These are phyloP conservation scores for Phyllosticta citrichinensis DNA, from an alignment of 2,329 filamentous ascomycete species.

Conservation along the genomic window DNA sequence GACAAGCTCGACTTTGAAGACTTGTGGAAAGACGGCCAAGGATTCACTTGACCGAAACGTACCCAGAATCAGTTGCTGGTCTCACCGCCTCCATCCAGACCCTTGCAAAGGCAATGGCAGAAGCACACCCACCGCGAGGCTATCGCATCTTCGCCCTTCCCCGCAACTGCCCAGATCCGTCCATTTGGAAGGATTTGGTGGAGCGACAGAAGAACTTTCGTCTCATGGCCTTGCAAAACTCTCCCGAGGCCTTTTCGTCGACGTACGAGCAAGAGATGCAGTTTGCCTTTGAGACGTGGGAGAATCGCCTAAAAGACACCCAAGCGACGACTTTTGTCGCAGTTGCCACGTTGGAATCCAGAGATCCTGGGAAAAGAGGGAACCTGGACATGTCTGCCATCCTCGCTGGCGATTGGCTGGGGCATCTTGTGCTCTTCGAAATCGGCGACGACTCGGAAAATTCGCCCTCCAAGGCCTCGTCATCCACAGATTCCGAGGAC, in stretches of 20 bases:
- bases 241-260: conserved; percentile 15
- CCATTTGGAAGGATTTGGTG: conserved; percentile 11
- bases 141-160: conserved; percentile 9
- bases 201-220: conserved; percentile 13
- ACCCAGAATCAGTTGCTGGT: neutral
- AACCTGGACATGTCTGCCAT: neutral
- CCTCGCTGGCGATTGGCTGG: conserved; percentile 12
- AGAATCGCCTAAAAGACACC: conserved; percentile 14
- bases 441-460: neutral
- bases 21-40: neutral
- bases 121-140: neutral
- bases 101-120: neutral
- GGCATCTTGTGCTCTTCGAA: conserved; percentile 12
- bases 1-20: neutral
- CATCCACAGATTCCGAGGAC: neutral
- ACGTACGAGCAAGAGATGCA: conserved; percentile 19
- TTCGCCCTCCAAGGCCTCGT: neutral
- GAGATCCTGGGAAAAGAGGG: neutral
- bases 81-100: neutral
- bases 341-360: neutral
- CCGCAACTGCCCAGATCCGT: conserved; percentile 8
- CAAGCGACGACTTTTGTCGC: conserved; percentile 13
- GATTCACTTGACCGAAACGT: neutral
- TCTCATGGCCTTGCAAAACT: conserved; percentile 13
- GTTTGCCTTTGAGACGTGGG: conserved; percentile 12